Evolutionary conservation across 768 basidiomycete species (phyloP).

Genomic region (Mycena rosella): DNA sequence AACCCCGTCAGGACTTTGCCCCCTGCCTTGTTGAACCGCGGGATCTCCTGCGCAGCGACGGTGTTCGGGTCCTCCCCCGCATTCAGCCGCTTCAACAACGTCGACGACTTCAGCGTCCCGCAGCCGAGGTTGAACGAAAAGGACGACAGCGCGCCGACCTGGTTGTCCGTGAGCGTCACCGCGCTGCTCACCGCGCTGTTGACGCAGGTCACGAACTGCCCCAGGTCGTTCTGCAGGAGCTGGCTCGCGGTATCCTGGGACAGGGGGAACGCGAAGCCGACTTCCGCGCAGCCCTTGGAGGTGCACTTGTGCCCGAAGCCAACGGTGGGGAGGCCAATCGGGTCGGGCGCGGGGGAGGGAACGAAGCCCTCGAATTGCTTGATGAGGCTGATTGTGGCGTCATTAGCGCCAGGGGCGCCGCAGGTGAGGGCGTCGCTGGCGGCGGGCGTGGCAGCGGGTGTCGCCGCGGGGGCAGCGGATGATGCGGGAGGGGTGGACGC

Average conservation of each 20-base stretch:
- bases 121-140: constrained; percentile 48
- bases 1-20: constrained; percentile 44
- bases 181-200: constrained; percentile 41
- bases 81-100: constrained; percentile 45
- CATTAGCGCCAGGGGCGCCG: constrained; percentile 32
- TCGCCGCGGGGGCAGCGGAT: background rate
- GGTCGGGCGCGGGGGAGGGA: constrained; percentile 44
- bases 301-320: constrained; percentile 48
- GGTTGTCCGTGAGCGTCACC: constrained; percentile 46
- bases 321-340: constrained; percentile 48
- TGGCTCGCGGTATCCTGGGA: constrained; percentile 42
- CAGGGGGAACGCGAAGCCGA: constrained; percentile 43
- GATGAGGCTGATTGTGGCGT: constrained; percentile 44
- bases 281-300: constrained; percentile 39
- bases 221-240: constrained; percentile 44
- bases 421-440: constrained; percentile 23
- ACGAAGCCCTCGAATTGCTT: constrained; percentile 48
- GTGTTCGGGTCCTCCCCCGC: constrained; percentile 46
- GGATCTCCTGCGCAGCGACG: constrained; percentile 44
- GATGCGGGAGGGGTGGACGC: background rate
- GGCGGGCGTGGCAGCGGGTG: constrained; percentile 2
- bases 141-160: constrained; percentile 45
- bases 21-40: constrained; percentile 45
- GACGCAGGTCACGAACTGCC: constrained; percentile 42
- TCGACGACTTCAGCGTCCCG: constrained; percentile 41